phyloP scores from a whole-genome alignment of 805 yeast species.

The Candida fluviatilis region DNA sequence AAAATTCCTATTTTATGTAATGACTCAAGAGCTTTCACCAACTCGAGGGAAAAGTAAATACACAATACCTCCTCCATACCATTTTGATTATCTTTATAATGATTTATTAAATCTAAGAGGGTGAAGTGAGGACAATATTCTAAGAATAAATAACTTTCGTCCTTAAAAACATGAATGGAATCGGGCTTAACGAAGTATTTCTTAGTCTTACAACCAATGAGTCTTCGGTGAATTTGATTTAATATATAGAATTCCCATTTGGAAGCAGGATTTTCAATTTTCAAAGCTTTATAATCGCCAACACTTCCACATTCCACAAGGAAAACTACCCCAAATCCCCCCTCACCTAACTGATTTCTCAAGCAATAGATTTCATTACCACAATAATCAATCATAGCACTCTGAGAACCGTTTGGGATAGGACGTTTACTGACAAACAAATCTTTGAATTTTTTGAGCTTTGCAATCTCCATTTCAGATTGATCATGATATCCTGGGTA shows the following conservation, averaged over 20 bases:
- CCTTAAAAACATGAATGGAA: slow-evolving; percentile 51
- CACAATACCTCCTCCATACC: slow-evolving; percentile 58
- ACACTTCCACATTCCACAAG: slow-evolving; percentile 52
- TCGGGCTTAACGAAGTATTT: slow-evolving; percentile 47
- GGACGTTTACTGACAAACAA: slow-evolving; percentile 33
- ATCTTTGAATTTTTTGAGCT: slow-evolving; percentile 30
- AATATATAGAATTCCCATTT: slow-evolving; percentile 82
- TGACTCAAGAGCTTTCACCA: slow-evolving; percentile 53
- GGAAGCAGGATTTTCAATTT: slow-evolving; percentile 64
- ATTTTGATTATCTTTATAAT: slow-evolving; percentile 23
- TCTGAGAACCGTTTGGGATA: slow-evolving; percentile 28
- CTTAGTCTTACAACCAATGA: slow-evolving; percentile 7
- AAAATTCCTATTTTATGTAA: slow-evolving; percentile 66
- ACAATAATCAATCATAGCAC: slow-evolving; percentile 42
- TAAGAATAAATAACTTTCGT: slow-evolving; percentile 65
- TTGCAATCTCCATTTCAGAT: slow-evolving; percentile 23
- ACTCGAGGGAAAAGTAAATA: slow-evolving; percentile 60
- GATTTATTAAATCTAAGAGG: slow-evolving; percentile 61
- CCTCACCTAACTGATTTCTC: slow-evolving; percentile 62
- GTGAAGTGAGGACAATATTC: slow-evolving; percentile 72
- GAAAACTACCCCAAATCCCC: slow-evolving; percentile 78
- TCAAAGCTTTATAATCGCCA: slow-evolving; percentile 61
- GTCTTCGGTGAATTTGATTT: slow-evolving; percentile 48
- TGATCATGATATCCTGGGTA: slow-evolving; percentile 33
- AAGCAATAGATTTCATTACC: slow-evolving; percentile 46